phyloP scores from a whole-genome alignment of 768 basidiomycete species.

The Mrakia frigida region DNA sequence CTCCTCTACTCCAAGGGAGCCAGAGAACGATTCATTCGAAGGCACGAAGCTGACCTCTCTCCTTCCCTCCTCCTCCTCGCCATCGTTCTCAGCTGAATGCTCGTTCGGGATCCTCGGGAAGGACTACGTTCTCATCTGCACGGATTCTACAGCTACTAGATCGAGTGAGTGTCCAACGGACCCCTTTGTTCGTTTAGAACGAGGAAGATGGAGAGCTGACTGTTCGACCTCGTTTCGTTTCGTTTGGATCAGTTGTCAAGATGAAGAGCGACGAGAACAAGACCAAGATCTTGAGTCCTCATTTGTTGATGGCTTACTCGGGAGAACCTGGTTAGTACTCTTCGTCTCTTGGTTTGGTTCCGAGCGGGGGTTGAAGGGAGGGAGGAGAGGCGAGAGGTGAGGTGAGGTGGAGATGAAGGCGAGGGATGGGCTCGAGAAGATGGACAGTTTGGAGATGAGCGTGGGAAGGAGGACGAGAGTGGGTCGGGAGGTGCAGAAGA shows the following conservation, averaged over 20 bases:
- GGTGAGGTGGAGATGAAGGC: neutral
- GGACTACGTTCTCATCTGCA: slow-evolving; percentile 85
- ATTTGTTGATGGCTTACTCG: slow-evolving; percentile 89
- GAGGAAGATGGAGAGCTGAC: neutral
- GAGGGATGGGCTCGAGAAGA: too few relatives aligned
- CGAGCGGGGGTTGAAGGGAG: neutral
- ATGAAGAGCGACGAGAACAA: slow-evolving; percentile 98
- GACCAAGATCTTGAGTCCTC: slow-evolving; percentile 82
- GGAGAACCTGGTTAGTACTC: slow-evolving; percentile 73
- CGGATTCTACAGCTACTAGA: slow-evolving; percentile 80
- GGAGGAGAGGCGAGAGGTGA: neutral
- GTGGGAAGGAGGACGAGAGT: too few relatives aligned
- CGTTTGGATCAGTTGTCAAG: slow-evolving; percentile 61
- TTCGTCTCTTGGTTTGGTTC: too few relatives aligned
- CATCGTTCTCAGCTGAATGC: slow-evolving; percentile 55
- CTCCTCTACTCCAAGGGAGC: too few relatives aligned
- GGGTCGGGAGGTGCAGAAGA: neutral
- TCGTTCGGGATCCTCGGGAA: slow-evolving; percentile 88
- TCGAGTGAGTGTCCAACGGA: slow-evolving; percentile 46
- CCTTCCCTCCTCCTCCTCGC: neutral
- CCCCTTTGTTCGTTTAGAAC: neutral
- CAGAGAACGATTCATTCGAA: too few relatives aligned
- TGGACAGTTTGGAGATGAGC: too few relatives aligned
- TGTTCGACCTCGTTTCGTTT: neutral
- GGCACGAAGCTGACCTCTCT: neutral